These are phyloP conservation scores for Globisporangium megalacanthum DNA, from an alignment of 352 stramenopile genomes.

Conservation along the genomic window DNA sequence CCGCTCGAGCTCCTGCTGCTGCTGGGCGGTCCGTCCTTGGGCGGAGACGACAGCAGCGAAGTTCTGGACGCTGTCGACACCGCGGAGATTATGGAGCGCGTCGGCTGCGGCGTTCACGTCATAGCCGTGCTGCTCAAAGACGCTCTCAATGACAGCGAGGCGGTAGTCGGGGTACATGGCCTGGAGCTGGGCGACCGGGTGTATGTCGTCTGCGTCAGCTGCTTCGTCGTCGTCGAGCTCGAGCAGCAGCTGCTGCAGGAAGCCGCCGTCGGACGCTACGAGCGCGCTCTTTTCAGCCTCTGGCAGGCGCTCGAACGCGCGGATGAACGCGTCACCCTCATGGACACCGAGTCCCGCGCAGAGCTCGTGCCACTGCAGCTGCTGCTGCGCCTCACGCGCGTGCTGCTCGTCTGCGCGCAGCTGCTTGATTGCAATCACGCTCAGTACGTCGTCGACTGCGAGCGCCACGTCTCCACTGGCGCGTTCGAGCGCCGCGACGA, in stretches of 20 bases:
- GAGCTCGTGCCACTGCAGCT: conserved; percentile 50
- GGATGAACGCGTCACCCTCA: conserved; percentile 45
- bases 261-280: conserved; percentile 41
- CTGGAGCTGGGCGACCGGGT: conserved; percentile 49
- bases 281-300: conserved; percentile 36
- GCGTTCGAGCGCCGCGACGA: conserved; percentile 24
- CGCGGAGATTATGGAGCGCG: conserved; percentile 50
- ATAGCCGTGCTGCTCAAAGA: conserved; percentile 51
- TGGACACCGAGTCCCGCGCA: conserved; percentile 47
- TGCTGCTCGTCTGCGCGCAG: conserved; percentile 36
- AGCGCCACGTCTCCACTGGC: conserved; percentile 36
- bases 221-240: conserved; percentile 43
- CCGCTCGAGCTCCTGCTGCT: conserved; percentile 16
- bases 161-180: conserved; percentile 52
- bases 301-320: conserved; percentile 34
- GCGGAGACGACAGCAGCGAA: conserved; percentile 50
- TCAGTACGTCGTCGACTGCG: conserved; percentile 61
- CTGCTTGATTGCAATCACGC: conserved; percentile 38
- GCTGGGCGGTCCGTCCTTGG: conserved; percentile 12
- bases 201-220: conserved; percentile 21
- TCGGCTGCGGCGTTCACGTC: conserved; percentile 48
- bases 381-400: conserved; percentile 17
- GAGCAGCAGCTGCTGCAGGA: conserved; percentile 63
- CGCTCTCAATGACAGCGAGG: conserved; percentile 53
- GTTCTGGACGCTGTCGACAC: conserved; percentile 51